Base-by-base conservation (phyloP, 2,329 filamentous ascomycete genomes). In the Juglanconis oblonga region DNA sequence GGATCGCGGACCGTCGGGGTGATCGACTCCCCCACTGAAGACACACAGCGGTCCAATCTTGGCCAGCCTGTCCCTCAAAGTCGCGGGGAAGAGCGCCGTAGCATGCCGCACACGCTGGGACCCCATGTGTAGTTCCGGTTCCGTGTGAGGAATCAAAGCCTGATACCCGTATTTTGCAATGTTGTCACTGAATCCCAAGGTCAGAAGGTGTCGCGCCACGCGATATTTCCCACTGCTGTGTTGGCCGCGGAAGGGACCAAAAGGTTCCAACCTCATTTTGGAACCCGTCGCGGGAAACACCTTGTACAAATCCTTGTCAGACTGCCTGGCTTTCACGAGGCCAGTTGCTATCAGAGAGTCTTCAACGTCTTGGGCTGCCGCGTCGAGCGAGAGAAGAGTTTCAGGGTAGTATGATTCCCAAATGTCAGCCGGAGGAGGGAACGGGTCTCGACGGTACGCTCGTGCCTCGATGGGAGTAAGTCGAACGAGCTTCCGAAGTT, bases 151-250 rank as follows among this genome's bases (percentile, higher is more conserved):
- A 3, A 47, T 11, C 33, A 55, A 11, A 31, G 51, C 31, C 38
- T 49, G n/a, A 24, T 57, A 38, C 51, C 56, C 47, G 10, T 32
- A 32, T 24, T 62, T 55, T 6, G 59, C 59, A 29, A 62, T 59
- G 47, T 62, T 62, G 7, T 55, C 31, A 10, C 55, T 24, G 38
- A 58, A 55, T 14, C 49, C 56, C 11, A 55, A 4, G n/a, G 48
- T 33, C 8, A 62, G 51, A 13, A 62, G 55, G 35, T 55, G 51
- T 24, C 55, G 36, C 13, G 45, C n/a, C 13, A 48, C 8, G n/a
- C 13, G 24, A 33, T 5, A 44, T 7, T n/a, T 50, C 35, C 10
- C 10, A 29, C 31, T 4, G 38, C 47, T 58, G 44, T 55, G 29
- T 0, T 35, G 7, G n/a, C 45, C 51, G 33, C 59, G 24, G 24